Evolutionary conservation across 768 basidiomycete species (phyloP).

Genomic region (Chalciporus chontae): DNA sequence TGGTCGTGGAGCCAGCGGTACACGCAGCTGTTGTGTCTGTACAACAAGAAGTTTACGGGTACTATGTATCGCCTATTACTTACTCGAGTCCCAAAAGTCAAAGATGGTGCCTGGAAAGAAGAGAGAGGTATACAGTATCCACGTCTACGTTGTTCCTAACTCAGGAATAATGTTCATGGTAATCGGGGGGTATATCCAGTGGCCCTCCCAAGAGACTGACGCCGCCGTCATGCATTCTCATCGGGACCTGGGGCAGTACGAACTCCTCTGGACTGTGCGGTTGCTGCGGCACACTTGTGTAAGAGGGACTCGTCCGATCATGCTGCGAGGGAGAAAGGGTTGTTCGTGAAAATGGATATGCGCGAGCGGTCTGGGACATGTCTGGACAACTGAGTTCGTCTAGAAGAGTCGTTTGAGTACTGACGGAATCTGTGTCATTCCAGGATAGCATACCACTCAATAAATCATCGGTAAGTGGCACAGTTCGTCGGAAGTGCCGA

Average conservation of each 20-base stretch:
- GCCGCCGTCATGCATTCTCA: constrained; percentile 4
- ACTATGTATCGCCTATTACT: background rate
- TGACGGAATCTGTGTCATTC: too few species aligned
- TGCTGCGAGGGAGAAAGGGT: background rate
- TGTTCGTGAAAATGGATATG: background rate
- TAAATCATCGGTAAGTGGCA: background rate
- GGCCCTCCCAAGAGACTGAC: background rate
- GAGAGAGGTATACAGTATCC: background rate
- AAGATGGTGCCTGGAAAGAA: background rate
- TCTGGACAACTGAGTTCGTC: background rate
- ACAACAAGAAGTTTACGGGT: background rate
- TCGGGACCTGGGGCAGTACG: background rate
- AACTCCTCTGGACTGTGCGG: background rate
- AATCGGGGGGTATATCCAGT: constrained; percentile 1
- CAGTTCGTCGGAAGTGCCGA: background rate
- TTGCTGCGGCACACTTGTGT: background rate
- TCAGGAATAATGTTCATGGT: background rate
- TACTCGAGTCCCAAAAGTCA: background rate
- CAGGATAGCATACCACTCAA: background rate
- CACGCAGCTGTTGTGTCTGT: background rate
- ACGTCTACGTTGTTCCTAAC: background rate
- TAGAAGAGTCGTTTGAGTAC: background rate
- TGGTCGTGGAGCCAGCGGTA: background rate
- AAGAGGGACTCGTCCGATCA: background rate
- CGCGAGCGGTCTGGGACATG: background rate